phyloP scores from a whole-genome alignment of 352 stramenopile species.

The Blastocystis sp. region DNA sequence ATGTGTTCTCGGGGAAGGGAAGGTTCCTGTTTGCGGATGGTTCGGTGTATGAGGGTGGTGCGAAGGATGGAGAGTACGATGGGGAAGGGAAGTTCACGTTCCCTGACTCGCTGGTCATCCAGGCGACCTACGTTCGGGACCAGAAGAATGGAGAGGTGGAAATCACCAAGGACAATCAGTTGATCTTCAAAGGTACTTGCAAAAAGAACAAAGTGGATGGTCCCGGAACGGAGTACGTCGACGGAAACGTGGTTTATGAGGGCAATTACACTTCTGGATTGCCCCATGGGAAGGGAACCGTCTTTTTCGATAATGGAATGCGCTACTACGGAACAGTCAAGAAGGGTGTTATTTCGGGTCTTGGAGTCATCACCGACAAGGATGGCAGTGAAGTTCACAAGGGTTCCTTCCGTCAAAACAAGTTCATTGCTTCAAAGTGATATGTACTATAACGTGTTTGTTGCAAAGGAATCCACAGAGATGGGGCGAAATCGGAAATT shows the following conservation, averaged over 20 bases:
- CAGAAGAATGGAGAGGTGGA: background rate
- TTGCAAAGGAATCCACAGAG: background rate
- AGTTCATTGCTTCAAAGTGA: background rate
- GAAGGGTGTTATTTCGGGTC: background rate
- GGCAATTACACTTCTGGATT: background rate
- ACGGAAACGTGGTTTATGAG: background rate
- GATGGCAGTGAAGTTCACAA: background rate
- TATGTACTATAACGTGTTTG: background rate
- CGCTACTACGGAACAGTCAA: background rate
- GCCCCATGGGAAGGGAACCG: background rate
- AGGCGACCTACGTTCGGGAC: background rate
- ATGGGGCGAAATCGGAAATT: background rate
- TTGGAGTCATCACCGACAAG: background rate
- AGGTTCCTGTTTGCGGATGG: background rate
- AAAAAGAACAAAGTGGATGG: background rate
- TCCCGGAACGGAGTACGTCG: background rate
- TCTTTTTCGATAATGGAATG: background rate
- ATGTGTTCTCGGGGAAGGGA: constrained; percentile 1
- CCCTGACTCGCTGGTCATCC: background rate
- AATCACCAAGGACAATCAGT: background rate
- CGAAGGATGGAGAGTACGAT: background rate
- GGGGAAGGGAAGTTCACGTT: background rate
- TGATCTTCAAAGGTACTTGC: background rate
- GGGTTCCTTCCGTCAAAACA: background rate
- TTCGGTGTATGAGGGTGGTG: background rate